phyloP scores from a whole-genome alignment of 2,329 filamentous ascomycete genomes.

The Neonectria punicea region DNA sequence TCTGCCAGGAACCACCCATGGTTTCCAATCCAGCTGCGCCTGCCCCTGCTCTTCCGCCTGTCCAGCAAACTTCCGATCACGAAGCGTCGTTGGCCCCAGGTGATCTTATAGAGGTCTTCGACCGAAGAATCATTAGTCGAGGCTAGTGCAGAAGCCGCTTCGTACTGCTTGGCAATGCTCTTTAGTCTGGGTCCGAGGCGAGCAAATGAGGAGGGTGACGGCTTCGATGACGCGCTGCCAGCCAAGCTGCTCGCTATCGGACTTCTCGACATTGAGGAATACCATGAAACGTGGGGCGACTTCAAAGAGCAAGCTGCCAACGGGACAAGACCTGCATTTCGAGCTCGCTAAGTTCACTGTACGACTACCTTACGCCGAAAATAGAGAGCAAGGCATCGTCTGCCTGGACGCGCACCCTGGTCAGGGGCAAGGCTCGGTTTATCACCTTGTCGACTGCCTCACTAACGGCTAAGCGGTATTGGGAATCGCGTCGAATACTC shows the following conservation, averaged over 20 bases:
- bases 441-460: too few relatives aligned
- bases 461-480: neutral
- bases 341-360: neutral
- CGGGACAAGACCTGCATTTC: neutral
- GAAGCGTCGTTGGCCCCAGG: neutral
- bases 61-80: conserved; percentile 10
- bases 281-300: neutral
- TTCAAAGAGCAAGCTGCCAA: neutral
- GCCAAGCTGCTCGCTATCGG: neutral
- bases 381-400: neutral
- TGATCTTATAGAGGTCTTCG: neutral
- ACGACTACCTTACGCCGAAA: neutral
- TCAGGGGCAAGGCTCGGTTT: too few relatives aligned
- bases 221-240: neutral
- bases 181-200: neutral
- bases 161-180: neutral
- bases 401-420: neutral
- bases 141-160: neutral
- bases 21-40: conserved; percentile 25
- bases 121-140: neutral
- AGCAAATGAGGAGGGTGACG: neutral
- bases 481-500: conserved; percentile 4
- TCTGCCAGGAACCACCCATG: conserved; percentile 25
- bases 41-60: conserved; percentile 17
- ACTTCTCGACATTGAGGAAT: neutral